Percentiles rank a stretch among this genome's conserved stretches.
Conservation (phyloP, 2,329 filamentous ascomycete genomes). For the Ophiognomonia clavigignenti-juglandacearum region DNA sequence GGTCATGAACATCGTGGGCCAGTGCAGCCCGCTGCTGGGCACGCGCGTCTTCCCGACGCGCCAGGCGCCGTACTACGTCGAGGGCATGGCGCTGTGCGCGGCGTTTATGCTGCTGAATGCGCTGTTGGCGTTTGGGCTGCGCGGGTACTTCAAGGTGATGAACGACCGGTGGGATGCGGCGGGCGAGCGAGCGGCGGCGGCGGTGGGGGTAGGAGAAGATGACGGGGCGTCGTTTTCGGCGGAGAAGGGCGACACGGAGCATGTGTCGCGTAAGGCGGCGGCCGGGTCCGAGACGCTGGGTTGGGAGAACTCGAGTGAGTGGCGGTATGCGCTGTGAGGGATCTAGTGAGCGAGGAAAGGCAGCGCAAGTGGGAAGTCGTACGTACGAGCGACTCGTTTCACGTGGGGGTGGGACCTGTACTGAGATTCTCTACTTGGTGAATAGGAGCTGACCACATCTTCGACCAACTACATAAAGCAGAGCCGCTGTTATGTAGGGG, state of each 20-base stretch:
- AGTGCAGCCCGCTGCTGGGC: conserved; percentile 58
- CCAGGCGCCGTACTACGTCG: conserved; percentile 32
- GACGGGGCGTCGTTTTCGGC: too few relatives aligned
- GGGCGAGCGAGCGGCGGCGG: conserved; percentile 16
- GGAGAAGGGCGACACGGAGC: background rate
- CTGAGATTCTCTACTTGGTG: too few relatives aligned
- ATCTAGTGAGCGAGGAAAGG: too few relatives aligned
- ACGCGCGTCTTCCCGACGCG: conserved; percentile 55
- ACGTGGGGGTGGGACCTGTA: too few relatives aligned
- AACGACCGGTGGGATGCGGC: conserved; percentile 27
- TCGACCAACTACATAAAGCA: too few relatives aligned
- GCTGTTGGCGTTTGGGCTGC: conserved; percentile 27
- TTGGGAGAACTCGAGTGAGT: conserved; percentile 10
- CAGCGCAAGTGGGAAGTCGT: too few relatives aligned
- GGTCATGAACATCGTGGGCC: conserved; percentile 57
- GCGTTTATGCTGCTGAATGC: conserved; percentile 38
- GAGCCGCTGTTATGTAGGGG: too few relatives aligned
- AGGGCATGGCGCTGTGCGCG: conserved; percentile 34
- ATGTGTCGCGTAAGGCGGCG: background rate
- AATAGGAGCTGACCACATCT: too few relatives aligned
- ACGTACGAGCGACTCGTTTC: too few relatives aligned
- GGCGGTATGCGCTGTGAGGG: conserved; percentile 9
- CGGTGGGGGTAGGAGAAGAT: too few relatives aligned
- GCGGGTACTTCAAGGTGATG: conserved; percentile 28
- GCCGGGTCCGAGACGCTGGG: background rate